Evolutionary conservation across 805 yeast species (phyloP), one percentile per base, ranked within the genome.

Genomic region (Monosporozyma aerobia): DNA sequence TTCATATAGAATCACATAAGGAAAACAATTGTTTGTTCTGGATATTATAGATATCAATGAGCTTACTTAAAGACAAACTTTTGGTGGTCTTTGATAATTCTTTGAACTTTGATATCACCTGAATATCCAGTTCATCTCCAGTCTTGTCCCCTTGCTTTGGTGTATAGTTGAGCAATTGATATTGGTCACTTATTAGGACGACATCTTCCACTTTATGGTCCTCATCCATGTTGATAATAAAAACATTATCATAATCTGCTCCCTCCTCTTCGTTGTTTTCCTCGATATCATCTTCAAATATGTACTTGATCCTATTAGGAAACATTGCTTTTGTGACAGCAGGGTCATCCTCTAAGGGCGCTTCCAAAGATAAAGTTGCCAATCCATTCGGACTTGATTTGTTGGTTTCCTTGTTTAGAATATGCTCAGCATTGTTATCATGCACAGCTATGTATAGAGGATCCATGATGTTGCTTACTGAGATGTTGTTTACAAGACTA

Each of bases 221-320:
- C 8, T 56, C 55, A 44, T 63, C 60, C 32, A 64, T 19, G 22
- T 63, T 60, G 1, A 64, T 43, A 9, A 67, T 53, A 25, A 68
- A 54, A 1, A 66, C 60, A 56, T 65, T 64, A 40, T 64, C 69
- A 8, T 61, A 55, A 23, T 30, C 43, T 4, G 53, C 54, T 41
- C 59, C 58, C 5, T 50, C 46, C 11, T 54, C 44, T 9, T 51
- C 51, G 7, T 51, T 50, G 3, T 40, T 45, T 4, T 44, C 44
- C 8, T 56, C 57, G n/a, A 59, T 59, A 49, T 65, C 69, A 49
- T 63, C 68, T 39, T 65, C 67, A 52, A 66, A 67, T 23, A 67
- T 59, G 51, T 63, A 67, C 44, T 55, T 59, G 6, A 66, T 56
- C 50, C 65, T 63, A 6, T 66, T 65, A 1, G 66, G 64, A 45